Percentiles rank a stretch among this genome's conserved stretches.
Evolutionary conservation across 169 alveolate genomes (phyloP).

Genomic region (Pseudocohnilembus persalinus): DNA sequence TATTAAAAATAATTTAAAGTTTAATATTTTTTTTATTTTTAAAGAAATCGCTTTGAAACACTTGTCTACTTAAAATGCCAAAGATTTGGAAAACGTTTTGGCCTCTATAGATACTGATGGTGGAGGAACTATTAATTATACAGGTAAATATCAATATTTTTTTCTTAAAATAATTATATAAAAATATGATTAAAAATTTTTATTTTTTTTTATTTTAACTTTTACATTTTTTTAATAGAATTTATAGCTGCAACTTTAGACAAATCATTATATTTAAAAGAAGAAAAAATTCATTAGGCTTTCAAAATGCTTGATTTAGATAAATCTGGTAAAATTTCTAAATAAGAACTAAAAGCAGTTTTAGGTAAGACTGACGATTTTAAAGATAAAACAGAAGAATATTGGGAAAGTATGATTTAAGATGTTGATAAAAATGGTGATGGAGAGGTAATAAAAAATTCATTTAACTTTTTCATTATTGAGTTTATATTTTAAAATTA

Average conservation of each 20-base stretch:
- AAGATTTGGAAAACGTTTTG: slow-evolving; percentile 34
- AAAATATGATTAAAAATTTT: too few relatives aligned
- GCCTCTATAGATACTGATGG: slow-evolving; percentile 53
- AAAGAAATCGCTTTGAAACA: slow-evolving; percentile 10
- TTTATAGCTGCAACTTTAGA: slow-evolving; percentile 76
- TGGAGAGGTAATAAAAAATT: slow-evolving; percentile 40
- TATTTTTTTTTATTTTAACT: not conserved
- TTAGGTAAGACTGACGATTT: slow-evolving; percentile 36
- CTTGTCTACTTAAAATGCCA: slow-evolving; percentile 8
- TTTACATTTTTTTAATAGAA: slow-evolving; percentile 25
- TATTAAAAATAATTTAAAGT: not conserved
- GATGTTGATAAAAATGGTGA: slow-evolving; percentile 65
- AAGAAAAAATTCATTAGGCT: slow-evolving; percentile 54
- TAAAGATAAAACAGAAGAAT: slow-evolving; percentile 22
- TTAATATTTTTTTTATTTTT: not conserved
- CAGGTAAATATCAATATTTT: slow-evolving; percentile 26
- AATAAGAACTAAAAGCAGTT: slow-evolving; percentile 52
- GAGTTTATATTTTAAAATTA: slow-evolving; percentile 35
- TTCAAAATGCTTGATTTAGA: slow-evolving; percentile 70
- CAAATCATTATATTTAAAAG: slow-evolving; percentile 45
- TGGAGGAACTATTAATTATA: slow-evolving; percentile 63
- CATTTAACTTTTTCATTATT: not conserved
- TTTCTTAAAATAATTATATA: too few relatives aligned
- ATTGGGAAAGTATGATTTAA: slow-evolving; percentile 48
- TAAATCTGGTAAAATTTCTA: slow-evolving; percentile 64